phyloP scores from a whole-genome alignment of 2,329 filamentous ascomycete genomes.

The Metarhizium brunneum region DNA sequence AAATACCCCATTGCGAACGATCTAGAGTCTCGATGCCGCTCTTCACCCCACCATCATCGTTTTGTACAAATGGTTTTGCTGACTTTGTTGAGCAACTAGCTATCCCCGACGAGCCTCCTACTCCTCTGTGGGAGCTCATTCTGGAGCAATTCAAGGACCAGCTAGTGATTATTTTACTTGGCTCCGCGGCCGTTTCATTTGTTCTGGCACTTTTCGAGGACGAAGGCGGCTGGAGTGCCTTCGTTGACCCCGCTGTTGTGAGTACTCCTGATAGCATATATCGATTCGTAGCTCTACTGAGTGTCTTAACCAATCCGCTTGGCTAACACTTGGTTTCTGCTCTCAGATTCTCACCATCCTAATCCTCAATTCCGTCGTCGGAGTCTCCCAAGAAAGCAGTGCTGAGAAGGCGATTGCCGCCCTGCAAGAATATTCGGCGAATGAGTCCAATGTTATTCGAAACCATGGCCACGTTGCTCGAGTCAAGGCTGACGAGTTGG shows the following conservation, averaged over 20 bases:
- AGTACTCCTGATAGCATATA: constrained; percentile 27
- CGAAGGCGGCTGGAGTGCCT: constrained; percentile 89
- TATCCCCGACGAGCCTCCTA: constrained; percentile 81
- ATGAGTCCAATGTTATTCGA: constrained; percentile 88
- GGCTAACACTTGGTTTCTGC: background rate
- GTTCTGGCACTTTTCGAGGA: constrained; percentile 88
- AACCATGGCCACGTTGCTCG: constrained; percentile 66
- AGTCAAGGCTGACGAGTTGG: constrained; percentile 92
- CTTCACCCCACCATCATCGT: background rate
- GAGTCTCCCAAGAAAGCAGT: constrained; percentile 96
- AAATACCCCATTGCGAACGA: background rate
- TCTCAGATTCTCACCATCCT: constrained; percentile 87
- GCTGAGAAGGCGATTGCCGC: constrained; percentile 98
- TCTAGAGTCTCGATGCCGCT: background rate
- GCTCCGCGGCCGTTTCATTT: constrained; percentile 88
- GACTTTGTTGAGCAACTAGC: constrained; percentile 24
- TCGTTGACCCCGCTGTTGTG: constrained; percentile 92
- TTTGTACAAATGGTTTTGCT: constrained; percentile 3
- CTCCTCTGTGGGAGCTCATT: constrained; percentile 91
- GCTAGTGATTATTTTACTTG: constrained; percentile 88
- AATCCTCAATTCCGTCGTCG: constrained; percentile 91
- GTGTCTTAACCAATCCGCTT: background rate
- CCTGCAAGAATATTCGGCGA: constrained; percentile 97
- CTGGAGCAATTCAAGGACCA: constrained; percentile 99
- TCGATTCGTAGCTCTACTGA: background rate